Percentiles rank a stretch among this genome's conserved stretches.
These are phyloP conservation scores for Stentor coeruleus DNA, from an alignment of 73 alveolate species.

Conservation along the genomic window DNA sequence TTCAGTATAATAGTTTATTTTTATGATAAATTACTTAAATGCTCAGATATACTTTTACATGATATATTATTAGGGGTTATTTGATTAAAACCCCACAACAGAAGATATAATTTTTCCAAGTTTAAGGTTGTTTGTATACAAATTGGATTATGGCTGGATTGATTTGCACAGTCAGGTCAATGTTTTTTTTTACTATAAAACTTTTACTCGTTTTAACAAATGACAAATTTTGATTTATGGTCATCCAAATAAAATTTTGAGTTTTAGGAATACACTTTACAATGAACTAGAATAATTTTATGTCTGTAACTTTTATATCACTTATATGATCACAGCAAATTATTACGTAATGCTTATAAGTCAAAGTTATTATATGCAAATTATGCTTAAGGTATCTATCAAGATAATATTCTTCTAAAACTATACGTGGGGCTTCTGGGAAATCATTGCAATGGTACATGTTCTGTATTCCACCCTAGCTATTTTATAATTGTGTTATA, in stretches of 20 bases:
- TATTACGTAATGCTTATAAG: not conserved
- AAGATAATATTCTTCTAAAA: constrained; percentile 15
- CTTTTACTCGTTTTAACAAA: constrained; percentile 33
- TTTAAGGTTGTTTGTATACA: not conserved
- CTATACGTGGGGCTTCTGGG: constrained; percentile 26
- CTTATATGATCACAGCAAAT: constrained; percentile 56
- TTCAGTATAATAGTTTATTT: too few species aligned
- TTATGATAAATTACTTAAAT: too few species aligned
- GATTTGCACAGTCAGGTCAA: not conserved
- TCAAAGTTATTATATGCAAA: not conserved
- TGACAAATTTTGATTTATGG: constrained; percentile 44
- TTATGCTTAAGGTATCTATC: not conserved
- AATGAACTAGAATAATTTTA: constrained; percentile 40
- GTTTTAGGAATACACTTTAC: constrained; percentile 28
- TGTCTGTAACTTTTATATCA: constrained; percentile 48
- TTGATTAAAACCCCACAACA: too few species aligned
- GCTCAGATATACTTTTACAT: too few species aligned
- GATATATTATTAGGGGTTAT: too few species aligned
- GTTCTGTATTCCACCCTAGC: too few species aligned
- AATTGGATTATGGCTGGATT: not conserved
- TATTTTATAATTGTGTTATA: too few species aligned
- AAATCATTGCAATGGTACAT: not conserved
- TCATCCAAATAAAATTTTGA: constrained; percentile 41
- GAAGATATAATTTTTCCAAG: not conserved
- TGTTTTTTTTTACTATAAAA: not conserved